phyloP scores from a whole-genome alignment of 2,329 filamentous ascomycete species.

The Colletotrichum tabaci region DNA sequence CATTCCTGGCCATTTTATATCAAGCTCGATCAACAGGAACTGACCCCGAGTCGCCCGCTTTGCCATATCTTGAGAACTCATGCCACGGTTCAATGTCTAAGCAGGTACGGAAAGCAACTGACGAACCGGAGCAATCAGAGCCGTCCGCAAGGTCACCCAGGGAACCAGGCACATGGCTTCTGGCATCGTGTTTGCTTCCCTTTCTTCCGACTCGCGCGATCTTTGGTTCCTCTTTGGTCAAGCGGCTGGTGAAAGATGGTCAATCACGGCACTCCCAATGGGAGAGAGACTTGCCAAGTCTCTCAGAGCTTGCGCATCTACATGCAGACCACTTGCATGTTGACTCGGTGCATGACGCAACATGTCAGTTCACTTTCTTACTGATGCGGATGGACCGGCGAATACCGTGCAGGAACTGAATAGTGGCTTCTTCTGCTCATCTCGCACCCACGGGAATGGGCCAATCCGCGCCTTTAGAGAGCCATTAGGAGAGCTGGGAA shows the following conservation, averaged over 20 bases:
- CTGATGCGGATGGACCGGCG: constrained; percentile 34
- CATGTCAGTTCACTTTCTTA: constrained; percentile 30
- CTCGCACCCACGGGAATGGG: constrained; percentile 2
- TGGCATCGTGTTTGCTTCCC: constrained; percentile 17
- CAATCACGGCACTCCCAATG: constrained; percentile 33
- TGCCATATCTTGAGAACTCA: background rate
- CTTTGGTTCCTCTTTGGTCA: constrained; percentile 27
- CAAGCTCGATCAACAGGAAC: background rate
- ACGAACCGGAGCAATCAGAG: constrained; percentile 27
- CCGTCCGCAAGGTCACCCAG: constrained; percentile 13
- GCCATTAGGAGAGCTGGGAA: constrained; percentile 30
- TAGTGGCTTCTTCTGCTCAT: constrained; percentile 31
- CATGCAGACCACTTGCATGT: constrained; percentile 39
- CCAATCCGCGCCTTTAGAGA: constrained; percentile 21
- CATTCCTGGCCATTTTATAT: background rate
- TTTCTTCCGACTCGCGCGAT: constrained; percentile 42
- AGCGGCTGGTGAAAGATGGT: constrained; percentile 4
- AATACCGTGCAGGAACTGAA: constrained; percentile 29
- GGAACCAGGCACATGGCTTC: constrained; percentile 32
- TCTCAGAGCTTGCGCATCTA: constrained; percentile 29
- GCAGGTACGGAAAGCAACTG: constrained; percentile 18
- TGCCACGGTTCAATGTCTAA: constrained; percentile 10
- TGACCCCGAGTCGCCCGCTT: background rate
- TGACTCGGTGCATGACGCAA: constrained; percentile 40
- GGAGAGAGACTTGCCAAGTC: background rate